Conservation (phyloP, 73 alveolate genomes). For the Uronychia setigera region DNA sequence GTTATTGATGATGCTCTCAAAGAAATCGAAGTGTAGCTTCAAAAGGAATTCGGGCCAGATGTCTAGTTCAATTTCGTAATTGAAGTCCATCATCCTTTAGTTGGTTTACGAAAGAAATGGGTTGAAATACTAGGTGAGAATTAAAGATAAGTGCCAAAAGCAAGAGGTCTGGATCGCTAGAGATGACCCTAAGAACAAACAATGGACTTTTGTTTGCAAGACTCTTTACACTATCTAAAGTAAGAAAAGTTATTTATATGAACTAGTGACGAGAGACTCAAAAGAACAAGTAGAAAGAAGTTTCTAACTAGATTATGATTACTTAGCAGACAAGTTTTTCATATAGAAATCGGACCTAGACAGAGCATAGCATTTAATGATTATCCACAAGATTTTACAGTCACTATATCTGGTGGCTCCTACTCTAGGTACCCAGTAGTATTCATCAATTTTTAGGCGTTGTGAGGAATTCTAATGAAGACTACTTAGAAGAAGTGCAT, state of each 20-base stretch:
- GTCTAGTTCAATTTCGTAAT: slow-evolving; percentile 34
- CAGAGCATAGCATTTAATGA: not conserved
- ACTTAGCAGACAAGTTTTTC: not conserved
- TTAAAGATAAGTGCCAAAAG: slow-evolving; percentile 23
- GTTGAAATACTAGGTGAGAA: slow-evolving; percentile 26
- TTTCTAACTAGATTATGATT: not conserved
- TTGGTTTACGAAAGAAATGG: slow-evolving; percentile 49
- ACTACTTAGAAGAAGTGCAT: too few relatives aligned
- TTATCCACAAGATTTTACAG: not conserved
- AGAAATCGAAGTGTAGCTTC: slow-evolving; percentile 11
- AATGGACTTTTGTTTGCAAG: not conserved
- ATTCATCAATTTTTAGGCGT: too few relatives aligned
- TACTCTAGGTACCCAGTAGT: too few relatives aligned
- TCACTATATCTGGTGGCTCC: not conserved
- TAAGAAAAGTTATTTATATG: not conserved
- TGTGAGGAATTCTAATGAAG: too few relatives aligned
- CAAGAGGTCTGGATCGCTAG: slow-evolving; percentile 51
- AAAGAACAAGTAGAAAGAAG: not conserved
- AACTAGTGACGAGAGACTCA: too few relatives aligned
- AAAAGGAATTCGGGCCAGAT: slow-evolving; percentile 28
- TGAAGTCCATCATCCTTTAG: not conserved
- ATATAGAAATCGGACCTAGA: not conserved
- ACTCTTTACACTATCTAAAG: not conserved
- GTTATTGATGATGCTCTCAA: slow-evolving; percentile 27
- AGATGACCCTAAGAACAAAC: slow-evolving; percentile 25